Evolutionary conservation across 139 green algal genomes (phyloP).

Genomic region (Diplosphaera chodatii): DNA sequence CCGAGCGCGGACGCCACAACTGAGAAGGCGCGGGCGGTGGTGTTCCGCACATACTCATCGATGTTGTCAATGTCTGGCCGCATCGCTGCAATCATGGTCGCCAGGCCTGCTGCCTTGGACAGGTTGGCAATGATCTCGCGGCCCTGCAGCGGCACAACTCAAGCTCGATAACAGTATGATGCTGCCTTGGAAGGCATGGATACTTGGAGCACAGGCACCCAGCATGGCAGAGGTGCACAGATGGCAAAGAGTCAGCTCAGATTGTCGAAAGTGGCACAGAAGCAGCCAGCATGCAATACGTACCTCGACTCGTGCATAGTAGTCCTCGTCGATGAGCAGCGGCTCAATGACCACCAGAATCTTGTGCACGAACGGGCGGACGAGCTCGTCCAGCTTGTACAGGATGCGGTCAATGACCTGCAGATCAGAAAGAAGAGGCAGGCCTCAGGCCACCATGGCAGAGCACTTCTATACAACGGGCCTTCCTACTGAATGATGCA

Average conservation of each 20-base stretch:
- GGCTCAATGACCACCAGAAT: constrained; percentile 99
- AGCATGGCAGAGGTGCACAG: no score
- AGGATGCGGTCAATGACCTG: constrained; percentile 91
- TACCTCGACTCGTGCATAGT: constrained; percentile 89
- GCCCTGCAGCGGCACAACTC: constrained; percentile 82
- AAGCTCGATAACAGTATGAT: no score
- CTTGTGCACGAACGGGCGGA: constrained; percentile 98
- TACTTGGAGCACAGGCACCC: no score
- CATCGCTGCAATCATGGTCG: constrained; percentile 98
- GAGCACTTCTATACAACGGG: no score
- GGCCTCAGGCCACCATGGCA: no score
- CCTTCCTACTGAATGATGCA: no score
- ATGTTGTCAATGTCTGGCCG: constrained; percentile 98
- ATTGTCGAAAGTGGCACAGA: no score
- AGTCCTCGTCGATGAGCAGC: constrained; percentile 99
- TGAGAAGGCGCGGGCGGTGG: constrained; percentile 83
- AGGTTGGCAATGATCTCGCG: constrained; percentile 99
- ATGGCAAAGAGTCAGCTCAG: neutral
- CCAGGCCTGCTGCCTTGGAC: constrained; percentile 86
- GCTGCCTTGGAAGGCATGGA: no score
- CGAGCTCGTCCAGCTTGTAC: constrained; percentile 97
- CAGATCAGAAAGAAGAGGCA: no score
- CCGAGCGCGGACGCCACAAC: constrained; percentile 93
- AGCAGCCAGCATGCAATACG: no score
- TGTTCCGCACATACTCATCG: constrained; percentile 98